Percentiles rank a stretch among this genome's conserved stretches.
Evolutionary conservation across 345 rosid genomes (phyloP).

Genomic region (Populus euphratica): DNA sequence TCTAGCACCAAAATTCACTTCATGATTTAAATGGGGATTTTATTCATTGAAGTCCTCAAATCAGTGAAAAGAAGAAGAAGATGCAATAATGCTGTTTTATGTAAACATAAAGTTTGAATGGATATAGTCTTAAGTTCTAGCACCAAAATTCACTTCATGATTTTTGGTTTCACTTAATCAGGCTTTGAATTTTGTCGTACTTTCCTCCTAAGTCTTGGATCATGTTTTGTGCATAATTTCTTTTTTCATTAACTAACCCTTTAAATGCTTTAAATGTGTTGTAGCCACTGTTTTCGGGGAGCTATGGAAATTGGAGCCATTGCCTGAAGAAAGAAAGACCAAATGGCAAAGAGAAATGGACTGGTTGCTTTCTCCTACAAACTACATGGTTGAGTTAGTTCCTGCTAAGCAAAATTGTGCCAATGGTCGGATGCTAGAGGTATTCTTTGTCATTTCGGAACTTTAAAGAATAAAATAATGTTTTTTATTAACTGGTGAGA

Average conservation of each 20-base stretch:
- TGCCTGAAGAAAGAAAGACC: conserved; percentile 65
- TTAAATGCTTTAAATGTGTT: conserved; percentile 7
- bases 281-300: conserved; percentile 91
- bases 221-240: background rate
- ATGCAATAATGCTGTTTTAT: background rate
- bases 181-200: background rate
- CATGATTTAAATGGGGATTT: background rate
- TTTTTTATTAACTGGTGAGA: conserved; percentile 11
- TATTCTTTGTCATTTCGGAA: conserved; percentile 18
- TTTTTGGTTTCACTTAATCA: background rate
- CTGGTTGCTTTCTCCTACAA: conserved; percentile 91
- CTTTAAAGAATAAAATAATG: background rate
- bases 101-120: background rate
- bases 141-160: background rate
- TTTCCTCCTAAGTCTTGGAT: too few relatives aligned
- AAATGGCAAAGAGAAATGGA: conserved; percentile 92
- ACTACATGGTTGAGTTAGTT: conserved; percentile 91
- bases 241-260: background rate
- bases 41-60: background rate
- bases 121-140: background rate
- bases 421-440: conserved; percentile 82
- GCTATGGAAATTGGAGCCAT: conserved; percentile 90
- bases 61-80: background rate
- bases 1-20: background rate
- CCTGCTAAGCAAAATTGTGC: conserved; percentile 87